Evolutionary conservation across 495 filamentous ascomycete species (phyloP).

Genomic region (Penicillium ochrochloron): DNA sequence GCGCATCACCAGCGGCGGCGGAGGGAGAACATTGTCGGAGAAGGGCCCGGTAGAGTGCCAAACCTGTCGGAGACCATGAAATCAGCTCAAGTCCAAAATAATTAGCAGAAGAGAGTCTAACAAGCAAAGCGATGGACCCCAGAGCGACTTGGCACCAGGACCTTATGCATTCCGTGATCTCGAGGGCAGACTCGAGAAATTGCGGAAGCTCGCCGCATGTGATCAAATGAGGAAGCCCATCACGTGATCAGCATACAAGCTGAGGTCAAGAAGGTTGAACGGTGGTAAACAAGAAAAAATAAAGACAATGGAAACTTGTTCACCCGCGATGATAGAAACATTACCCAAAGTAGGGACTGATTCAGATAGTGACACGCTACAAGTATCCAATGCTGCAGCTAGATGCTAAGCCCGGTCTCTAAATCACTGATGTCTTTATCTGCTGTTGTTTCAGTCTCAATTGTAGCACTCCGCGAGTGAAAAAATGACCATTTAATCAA

Average conservation of each 20-base stretch:
- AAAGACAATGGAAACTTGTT: background rate
- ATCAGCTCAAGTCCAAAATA: slow-evolving; percentile 9
- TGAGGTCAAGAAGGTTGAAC: background rate
- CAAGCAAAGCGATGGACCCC: slow-evolving; percentile 67
- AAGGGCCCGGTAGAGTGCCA: slow-evolving; percentile 75
- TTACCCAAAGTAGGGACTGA: background rate
- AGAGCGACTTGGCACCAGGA: slow-evolving; percentile 50
- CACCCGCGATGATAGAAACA: no score
- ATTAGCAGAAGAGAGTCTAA: slow-evolving; percentile 36
- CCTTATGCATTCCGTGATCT: slow-evolving; percentile 45
- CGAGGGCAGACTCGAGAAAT: background rate
- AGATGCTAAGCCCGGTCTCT: background rate
- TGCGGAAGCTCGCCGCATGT: slow-evolving; percentile 22
- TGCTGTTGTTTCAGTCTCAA: background rate
- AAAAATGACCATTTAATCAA: background rate
- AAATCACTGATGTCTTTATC: background rate
- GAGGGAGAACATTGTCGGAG: slow-evolving; percentile 61
- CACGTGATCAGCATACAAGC: slow-evolving; percentile 15
- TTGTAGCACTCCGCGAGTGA: background rate
- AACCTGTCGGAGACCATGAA: slow-evolving; percentile 50
- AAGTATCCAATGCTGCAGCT: background rate
- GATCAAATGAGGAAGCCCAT: slow-evolving; percentile 6
- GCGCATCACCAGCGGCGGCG: slow-evolving; percentile 48
- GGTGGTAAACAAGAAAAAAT: background rate
- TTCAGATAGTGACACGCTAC: background rate